phyloP scores from a whole-genome alignment of 106 monocot species.

The Apostasia shenzhenica region DNA sequence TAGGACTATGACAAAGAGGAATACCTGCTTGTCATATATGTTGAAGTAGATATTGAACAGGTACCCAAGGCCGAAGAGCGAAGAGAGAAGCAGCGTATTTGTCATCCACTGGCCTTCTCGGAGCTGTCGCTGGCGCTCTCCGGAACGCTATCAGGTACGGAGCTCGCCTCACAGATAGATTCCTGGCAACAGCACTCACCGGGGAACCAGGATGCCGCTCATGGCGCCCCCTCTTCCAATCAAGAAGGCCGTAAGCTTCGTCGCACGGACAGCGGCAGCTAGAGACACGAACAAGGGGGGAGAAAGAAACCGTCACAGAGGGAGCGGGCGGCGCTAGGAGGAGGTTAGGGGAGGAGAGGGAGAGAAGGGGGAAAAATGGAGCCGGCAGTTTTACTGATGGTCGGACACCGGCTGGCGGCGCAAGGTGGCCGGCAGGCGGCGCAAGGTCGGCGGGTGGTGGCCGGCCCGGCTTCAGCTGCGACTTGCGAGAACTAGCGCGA shows the following conservation, averaged over 20 bases:
- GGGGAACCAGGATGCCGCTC: not conserved
- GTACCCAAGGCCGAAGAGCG: conserved; percentile 58
- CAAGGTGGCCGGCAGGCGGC: too few relatives aligned
- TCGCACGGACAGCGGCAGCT: not conserved
- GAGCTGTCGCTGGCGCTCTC: conserved; percentile 13
- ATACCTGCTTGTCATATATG: conserved; percentile 48
- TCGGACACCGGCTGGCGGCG: too few relatives aligned
- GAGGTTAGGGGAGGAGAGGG: conserved; percentile 10
- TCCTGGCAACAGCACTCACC: not conserved
- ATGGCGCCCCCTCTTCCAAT: not conserved
- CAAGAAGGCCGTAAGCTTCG: not conserved
- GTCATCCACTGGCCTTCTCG: conserved; percentile 1
- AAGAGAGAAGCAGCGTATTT: conserved; percentile 43
- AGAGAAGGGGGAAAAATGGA: conserved; percentile 17
- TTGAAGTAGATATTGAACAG: conserved; percentile 88
- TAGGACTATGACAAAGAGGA: not conserved
- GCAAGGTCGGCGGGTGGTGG: too few relatives aligned
- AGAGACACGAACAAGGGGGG: too few relatives aligned
- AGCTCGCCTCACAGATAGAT: conserved; percentile 6
- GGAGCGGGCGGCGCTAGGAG: not conserved
- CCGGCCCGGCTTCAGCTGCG: too few relatives aligned
- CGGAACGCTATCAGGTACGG: conserved; percentile 1
- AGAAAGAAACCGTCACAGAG: conserved; percentile 5
- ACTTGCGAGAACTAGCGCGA: too few relatives aligned
- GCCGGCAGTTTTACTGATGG: conserved; percentile 13